Percentiles rank a stretch among this genome's conserved stretches.
Conservation (phyloP, 2,329 filamentous ascomycete species). For the Furcasterigmium sp. region DNA sequence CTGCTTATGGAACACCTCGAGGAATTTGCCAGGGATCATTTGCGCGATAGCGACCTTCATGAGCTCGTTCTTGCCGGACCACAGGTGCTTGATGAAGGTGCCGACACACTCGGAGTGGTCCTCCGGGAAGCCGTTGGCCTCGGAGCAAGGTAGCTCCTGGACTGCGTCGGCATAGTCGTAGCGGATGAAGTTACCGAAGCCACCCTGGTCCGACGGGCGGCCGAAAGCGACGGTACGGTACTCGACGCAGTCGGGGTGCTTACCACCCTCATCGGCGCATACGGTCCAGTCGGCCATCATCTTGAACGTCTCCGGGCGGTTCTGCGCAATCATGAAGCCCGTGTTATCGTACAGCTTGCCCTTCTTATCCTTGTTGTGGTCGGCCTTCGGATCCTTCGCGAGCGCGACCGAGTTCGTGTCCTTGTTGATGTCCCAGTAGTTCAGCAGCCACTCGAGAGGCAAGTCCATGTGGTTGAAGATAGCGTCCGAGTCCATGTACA, state of each 20-base stretch:
- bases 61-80: slow-evolving; percentile 32
- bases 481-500: slow-evolving; percentile 40
- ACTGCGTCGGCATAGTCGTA: slow-evolving; percentile 36
- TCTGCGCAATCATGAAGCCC: slow-evolving; percentile 48
- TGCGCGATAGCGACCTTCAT: slow-evolving; percentile 32
- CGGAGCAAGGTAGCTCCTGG: slow-evolving; percentile 31
- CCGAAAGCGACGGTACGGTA: slow-evolving; percentile 29
- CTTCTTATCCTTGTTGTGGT: slow-evolving; percentile 33
- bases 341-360: slow-evolving; percentile 42
- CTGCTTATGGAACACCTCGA: slow-evolving; percentile 29
- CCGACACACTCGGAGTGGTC: slow-evolving; percentile 30
- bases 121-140: slow-evolving; percentile 38
- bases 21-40: slow-evolving; percentile 28
- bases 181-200: slow-evolving; percentile 36
- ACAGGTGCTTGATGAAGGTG: slow-evolving; percentile 36
- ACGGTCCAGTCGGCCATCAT: slow-evolving; percentile 43
- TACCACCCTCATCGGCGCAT: slow-evolving; percentile 32
- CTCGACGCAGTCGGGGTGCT: slow-evolving; percentile 30
- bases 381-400: slow-evolving; percentile 29
- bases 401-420: slow-evolving; percentile 34
- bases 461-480: slow-evolving; percentile 37
- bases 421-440: slow-evolving; percentile 37
- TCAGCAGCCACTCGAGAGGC: slow-evolving; percentile 41
- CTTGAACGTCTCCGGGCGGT: slow-evolving; percentile 39
- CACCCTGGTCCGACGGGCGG: slow-evolving; percentile 35